Base-by-base conservation (phyloP, 2,329 filamentous ascomycete genomes). In the Pseudovirgaria hyperparasitica region DNA sequence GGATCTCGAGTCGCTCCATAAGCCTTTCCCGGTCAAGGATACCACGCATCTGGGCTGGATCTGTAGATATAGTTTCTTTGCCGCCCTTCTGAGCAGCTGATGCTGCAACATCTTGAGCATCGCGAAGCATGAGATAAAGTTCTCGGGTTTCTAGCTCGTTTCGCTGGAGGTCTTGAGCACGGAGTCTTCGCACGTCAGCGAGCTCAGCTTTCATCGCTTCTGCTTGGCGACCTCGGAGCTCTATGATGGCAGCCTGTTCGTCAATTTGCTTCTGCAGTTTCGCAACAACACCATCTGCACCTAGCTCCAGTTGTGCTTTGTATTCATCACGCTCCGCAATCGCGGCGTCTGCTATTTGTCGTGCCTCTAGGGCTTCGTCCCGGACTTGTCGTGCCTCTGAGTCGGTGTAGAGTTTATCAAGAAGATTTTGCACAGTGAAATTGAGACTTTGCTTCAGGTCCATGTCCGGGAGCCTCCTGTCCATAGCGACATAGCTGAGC, bases 401-500 rank as follows among this genome's bases (percentile, higher is more conserved):
- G 57, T 98, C 90, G 2, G 90, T 96, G 50, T 96, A 90, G 27
- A 98, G 66, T 58, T 92, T 92, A 60, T 96, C 90, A 36, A 98
- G 65, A 40, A 98, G 65, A 53, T 74, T 92, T 58, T 96, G 90
- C 7, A 98, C 90, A 0, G 87, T 94, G 46, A 96, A 96, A 53
- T 92, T 94, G 38, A 98, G 70, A 48, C 85, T 92, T 54, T 96
- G 87, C 62, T 94, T 94, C 33, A 98, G 70, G 52, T 98, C 90
- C 75, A 96, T 87, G 55, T 98, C 87, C 20, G 90, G 90, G 38
- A 96, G 58, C 37, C 90, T 72, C 47, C 90, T 73, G 55, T 98
- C 90, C 87, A 98, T 98, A 43, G 87, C 87, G 36, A 98, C 87
- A 55, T 96, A 96, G 55, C 85, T 93, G 39, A 98, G 73, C 85